A percentile compares a stretch with the other conserved stretches of the same genome.
These are phyloP conservation scores for Hypoxylon perforatum DNA, from an alignment of 495 filamentous ascomycete genomes.

Conservation along the genomic window DNA sequence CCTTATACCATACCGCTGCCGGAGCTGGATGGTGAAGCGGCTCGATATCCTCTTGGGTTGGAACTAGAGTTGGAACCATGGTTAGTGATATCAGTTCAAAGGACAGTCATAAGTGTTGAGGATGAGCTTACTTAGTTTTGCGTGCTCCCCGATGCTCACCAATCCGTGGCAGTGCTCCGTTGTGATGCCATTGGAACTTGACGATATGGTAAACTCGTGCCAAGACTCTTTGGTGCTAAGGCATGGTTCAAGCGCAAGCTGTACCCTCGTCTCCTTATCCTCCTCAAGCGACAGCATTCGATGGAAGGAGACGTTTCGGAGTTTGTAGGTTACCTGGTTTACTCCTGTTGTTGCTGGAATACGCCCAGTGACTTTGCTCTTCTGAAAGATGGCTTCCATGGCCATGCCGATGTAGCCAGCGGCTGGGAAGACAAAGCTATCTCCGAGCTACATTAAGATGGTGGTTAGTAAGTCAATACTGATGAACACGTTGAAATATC, in stretches of 20 bases:
- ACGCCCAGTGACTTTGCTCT: not conserved
- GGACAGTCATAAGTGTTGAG: too few relatives aligned
- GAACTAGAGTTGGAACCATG: not conserved
- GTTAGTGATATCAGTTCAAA: not conserved
- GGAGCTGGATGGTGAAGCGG: constrained; percentile 16
- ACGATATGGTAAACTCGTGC: constrained; percentile 7
- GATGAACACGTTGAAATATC: not conserved
- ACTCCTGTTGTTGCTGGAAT: constrained; percentile 14
- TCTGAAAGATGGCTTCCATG: constrained; percentile 49
- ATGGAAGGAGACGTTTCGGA: constrained; percentile 38
- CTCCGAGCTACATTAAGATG: constrained; percentile 26
- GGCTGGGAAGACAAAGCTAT: constrained; percentile 46
- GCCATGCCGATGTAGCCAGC: constrained; percentile 52
- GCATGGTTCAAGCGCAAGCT: not conserved
- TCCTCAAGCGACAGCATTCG: constrained; percentile 22
- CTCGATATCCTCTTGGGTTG: not conserved
- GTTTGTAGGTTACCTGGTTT: constrained; percentile 32
- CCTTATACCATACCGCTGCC: constrained; percentile 36
- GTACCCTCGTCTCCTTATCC: constrained; percentile 6
- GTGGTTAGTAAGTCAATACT: not conserved
- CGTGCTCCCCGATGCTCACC: constrained; percentile 1
- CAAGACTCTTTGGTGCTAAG: constrained; percentile 1
- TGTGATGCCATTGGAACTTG: not conserved
- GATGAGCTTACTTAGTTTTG: not conserved
- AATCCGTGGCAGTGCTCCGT: constrained; percentile 3